Evolutionary conservation across 78 protist genomes (phyloP), one percentile per base, ranked within the genome.

Genomic region (Ministeria vibrans): DNA sequence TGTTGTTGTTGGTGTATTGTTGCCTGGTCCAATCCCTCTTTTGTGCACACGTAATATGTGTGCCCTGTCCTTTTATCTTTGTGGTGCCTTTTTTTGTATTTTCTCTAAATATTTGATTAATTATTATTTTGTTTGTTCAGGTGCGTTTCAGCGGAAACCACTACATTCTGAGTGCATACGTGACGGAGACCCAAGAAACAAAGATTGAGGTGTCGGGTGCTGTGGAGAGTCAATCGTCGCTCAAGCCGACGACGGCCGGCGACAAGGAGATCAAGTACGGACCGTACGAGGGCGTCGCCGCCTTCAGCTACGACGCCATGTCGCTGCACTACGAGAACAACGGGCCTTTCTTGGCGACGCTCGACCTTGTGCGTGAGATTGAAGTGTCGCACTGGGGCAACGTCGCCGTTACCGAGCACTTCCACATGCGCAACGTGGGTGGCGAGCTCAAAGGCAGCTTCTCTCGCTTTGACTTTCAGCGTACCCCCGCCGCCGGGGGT

Each of bases 401-500:
- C 69, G n/a, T 84, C 0, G 88, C 92, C 53, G 81, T 93, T 51
- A 88, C 81, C 32, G 93, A 92, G 66, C 23, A 4, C 70, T 87
- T 88, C 75, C 39, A 66, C 42, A 2, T 93, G 30, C 66, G 55
- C 28, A 76, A 93, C 77, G 55, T 59, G 15, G 95, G 93, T 42
- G 93, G 94, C 5, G 34, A 53, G 36, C 80, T 87, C 44, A 84
- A 79, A 70, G 91, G 92, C 49, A 23, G 63, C 30, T 93, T 93
- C 83, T 83, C 89, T 28, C 87, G 96, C 75, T 49, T 53, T 69
- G 96, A 93, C 82, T 91, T 80, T 62, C 89, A 85, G 84, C 82
- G 90, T 23, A 68, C 4, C 55, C 87, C 68, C 45, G 85, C 68
- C 0, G 66, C 81, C 25, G 71, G 64, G 0, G 80, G 64, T 0